Evolutionary conservation across 331 rosid species (phyloP).

Genomic region (Malus hybrid): DNA sequence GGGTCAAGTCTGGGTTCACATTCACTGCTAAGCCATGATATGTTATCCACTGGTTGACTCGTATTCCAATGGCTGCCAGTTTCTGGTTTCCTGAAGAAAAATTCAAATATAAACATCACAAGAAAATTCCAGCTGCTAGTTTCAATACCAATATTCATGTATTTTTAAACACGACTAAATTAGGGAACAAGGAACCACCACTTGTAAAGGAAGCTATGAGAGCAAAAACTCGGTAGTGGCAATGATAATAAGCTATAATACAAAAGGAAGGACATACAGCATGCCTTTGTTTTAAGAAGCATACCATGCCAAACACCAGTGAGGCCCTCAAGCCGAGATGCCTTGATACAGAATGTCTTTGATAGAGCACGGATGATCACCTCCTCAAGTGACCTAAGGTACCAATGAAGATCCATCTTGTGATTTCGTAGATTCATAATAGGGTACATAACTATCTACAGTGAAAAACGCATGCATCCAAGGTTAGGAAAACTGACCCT

Average conservation of each 20-base stretch:
- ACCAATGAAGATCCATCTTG: slow-evolving; percentile 93
- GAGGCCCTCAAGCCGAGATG: slow-evolving; percentile 63
- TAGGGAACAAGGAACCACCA: neutral
- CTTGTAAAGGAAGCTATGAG: neutral
- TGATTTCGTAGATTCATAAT: slow-evolving; percentile 75
- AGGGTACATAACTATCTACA: slow-evolving; percentile 84
- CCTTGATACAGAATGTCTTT: slow-evolving; percentile 61
- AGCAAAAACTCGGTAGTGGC: neutral
- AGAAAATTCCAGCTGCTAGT: neutral
- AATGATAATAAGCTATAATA: neutral
- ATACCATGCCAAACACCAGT: slow-evolving; percentile 95
- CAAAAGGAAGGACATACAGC: neutral
- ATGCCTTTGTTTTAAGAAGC: neutral
- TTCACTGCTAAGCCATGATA: slow-evolving; percentile 74
- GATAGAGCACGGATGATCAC: slow-evolving; percentile 69
- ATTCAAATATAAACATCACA: neutral
- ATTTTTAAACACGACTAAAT: neutral
- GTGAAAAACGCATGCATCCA: slow-evolving; percentile 6
- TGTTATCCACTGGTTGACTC: slow-evolving; percentile 58
- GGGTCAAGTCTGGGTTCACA: slow-evolving; percentile 60
- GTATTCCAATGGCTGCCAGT: slow-evolving; percentile 75
- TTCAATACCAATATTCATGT: neutral
- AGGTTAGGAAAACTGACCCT: neutral
- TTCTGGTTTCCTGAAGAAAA: slow-evolving; percentile 55
- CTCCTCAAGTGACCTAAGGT: slow-evolving; percentile 86